Base-by-base conservation (phyloP, 2,329 filamentous ascomycete species). In the Diaporthe ampelina region DNA sequence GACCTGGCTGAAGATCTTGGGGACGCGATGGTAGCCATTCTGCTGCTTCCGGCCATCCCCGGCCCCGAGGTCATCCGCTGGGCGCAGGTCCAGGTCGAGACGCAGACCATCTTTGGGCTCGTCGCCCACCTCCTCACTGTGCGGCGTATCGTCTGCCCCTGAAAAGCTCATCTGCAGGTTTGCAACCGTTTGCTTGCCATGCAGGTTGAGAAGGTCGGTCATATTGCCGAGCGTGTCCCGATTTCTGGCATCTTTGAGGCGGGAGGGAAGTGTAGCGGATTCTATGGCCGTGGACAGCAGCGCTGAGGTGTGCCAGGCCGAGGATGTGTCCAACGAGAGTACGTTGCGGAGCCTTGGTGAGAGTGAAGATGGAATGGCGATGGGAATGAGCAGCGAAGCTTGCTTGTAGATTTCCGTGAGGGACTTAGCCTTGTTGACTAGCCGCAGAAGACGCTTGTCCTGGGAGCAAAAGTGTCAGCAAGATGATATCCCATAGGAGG, bases 281-380 rank as follows among this genome's bases (percentile, higher is more conserved):
- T 98, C 97, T 17, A 98, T 81, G 1, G 93, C 94, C 0, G 94
- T 88, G 19, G 91, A 90, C 76, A 97, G 88, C 19, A 98, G 84
- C 2, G 93, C 95, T 17, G 94, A 93, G 4, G 90, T 90, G 78
- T 97, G 92, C 97, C 97, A 99, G 73, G 88, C 85, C 0, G 94
- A 97, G 10, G 84, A 82, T 13, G 82, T 77, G 78, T 95, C 90
- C 19, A 97, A 77, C 3, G 83, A 83, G 7, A 95, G 81, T 76
- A 91, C 91, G n/a, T 69, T 56, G 35, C 72, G 72, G 15, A 76
- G 45, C 3, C 81, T 77, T 1, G 93, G 91, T 17, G 73, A 65
- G 35, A 93, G 77, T 48, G 82, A 83, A 21, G 82, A 90, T 1
- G 91, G 89, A 32, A 94, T 84, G 3, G 91, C 86, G 26, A 98